Conservation (phyloP, 1,139 yeast species). For the Protomyces lactucae-debilis region DNA sequence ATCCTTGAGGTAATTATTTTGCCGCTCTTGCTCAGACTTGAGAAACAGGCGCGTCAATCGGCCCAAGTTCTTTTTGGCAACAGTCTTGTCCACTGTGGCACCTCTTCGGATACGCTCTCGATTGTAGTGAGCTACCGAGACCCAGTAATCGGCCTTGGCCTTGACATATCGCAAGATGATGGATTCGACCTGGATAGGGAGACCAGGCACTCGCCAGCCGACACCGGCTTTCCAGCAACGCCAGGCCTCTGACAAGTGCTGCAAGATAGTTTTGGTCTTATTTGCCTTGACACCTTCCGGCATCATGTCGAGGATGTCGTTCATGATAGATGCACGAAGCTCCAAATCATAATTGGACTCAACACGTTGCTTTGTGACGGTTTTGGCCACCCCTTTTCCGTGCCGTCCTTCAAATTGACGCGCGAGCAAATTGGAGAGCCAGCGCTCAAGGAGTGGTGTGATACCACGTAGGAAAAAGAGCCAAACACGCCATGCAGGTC, state of each 20-base stretch:
- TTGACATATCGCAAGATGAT: constrained; percentile 84
- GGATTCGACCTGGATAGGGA: constrained; percentile 83
- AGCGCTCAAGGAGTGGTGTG: constrained; percentile 86
- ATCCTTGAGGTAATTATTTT: constrained; percentile 67
- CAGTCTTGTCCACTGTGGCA: constrained; percentile 87
- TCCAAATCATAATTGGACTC: constrained; percentile 94
- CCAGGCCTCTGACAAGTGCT: constrained; percentile 98
- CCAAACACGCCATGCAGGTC: constrained; percentile 99
- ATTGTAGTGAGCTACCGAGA: constrained; percentile 85
- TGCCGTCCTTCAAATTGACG: constrained; percentile 96
- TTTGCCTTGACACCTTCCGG: constrained; percentile 90
- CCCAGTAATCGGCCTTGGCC: constrained; percentile 97
- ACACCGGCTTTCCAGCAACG: constrained; percentile 98
- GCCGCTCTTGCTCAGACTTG: constrained; percentile 86
- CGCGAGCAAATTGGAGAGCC: constrained; percentile 87
- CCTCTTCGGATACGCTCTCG: constrained; percentile 85
- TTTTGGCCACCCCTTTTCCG: constrained; percentile 85
- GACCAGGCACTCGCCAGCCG: constrained; percentile 97
- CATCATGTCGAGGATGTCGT: constrained; percentile 92
- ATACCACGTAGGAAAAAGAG: constrained; percentile 84
- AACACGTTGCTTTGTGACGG: constrained; percentile 89
- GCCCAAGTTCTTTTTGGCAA: constrained; percentile 87
- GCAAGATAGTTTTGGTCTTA: constrained; percentile 80
- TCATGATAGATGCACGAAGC: constrained; percentile 88
- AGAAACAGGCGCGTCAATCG: constrained; percentile 88